phyloP scores from a whole-genome alignment of 2,329 filamentous ascomycete genomes.

The Pseudogymnoascus sp. region DNA sequence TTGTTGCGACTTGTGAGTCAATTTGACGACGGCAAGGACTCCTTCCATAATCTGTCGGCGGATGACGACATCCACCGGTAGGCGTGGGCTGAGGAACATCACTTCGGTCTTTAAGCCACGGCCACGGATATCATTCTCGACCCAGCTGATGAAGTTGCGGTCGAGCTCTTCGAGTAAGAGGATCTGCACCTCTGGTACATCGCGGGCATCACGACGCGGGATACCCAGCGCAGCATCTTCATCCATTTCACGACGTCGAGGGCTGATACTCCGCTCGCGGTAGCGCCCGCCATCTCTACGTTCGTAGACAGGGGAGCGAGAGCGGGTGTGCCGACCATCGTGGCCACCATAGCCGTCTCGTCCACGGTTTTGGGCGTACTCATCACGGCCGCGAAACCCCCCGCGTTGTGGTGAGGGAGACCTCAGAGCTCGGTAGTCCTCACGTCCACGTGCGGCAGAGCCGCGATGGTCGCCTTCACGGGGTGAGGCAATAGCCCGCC shows the following conservation, averaged over 20 bases:
- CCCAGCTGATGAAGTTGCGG: conserved; percentile 72
- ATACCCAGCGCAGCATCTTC: conserved; percentile 59
- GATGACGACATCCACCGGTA: conserved; percentile 71
- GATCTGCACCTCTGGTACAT: conserved; percentile 85
- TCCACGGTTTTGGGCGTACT: conserved; percentile 39
- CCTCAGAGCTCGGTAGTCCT: conserved; percentile 57
- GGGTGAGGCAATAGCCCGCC: conserved; percentile 12
- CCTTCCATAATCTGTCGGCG: conserved; percentile 81
- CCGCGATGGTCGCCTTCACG: conserved; percentile 29
- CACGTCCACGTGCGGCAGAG: conserved; percentile 44
- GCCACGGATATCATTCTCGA: conserved; percentile 65
- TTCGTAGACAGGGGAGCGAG: conserved; percentile 53
- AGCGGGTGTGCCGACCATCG: conserved; percentile 50
- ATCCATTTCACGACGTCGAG: conserved; percentile 45
- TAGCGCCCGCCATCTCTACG: conserved; percentile 44
- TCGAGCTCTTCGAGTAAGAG: conserved; percentile 71
- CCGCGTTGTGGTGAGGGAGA: conserved; percentile 50
- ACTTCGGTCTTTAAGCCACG: conserved; percentile 68
- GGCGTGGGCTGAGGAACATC: conserved; percentile 68
- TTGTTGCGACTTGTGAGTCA: conserved; percentile 61
- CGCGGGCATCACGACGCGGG: conserved; percentile 60
- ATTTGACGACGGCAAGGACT: conserved; percentile 73
- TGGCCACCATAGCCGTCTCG: conserved; percentile 27
- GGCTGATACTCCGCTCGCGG: conserved; percentile 63
- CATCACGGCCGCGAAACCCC: conserved; percentile 53